Conservation (phyloP, 305 asterid species). For the Withania somnifera region DNA sequence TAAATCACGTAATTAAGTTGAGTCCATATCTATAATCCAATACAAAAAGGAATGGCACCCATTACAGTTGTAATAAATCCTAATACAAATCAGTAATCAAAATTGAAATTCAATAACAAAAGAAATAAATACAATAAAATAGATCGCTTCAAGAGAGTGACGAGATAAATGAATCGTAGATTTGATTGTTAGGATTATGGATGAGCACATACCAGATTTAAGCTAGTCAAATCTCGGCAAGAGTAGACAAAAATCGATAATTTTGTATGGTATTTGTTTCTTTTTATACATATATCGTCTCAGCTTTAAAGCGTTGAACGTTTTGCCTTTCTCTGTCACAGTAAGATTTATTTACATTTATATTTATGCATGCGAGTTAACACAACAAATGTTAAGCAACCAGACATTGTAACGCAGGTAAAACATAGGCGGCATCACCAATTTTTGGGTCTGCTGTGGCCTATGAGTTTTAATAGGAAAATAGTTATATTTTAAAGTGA, state of each 20-base stretch:
- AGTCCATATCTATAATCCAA: constrained; percentile 12
- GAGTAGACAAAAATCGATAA: constrained; percentile 13
- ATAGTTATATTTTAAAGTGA: too few relatives aligned
- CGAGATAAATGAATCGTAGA: constrained; percentile 7
- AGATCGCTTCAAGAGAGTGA: constrained; percentile 10
- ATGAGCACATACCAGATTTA: constrained; percentile 42
- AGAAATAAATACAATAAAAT: constrained; percentile 15
- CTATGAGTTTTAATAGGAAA: too few relatives aligned
- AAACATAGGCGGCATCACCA: too few relatives aligned
- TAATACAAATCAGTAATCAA: constrained; percentile 11
- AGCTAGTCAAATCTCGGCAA: constrained; percentile 44
- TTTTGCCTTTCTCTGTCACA: neutral
- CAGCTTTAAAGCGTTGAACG: neutral
- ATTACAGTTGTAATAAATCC: constrained; percentile 15
- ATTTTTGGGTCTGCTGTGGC: too few relatives aligned
- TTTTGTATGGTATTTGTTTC: too few relatives aligned
- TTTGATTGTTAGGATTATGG: constrained; percentile 6
- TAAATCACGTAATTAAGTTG: neutral
- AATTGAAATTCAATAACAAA: constrained; percentile 13
- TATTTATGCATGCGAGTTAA: neutral
- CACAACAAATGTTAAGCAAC: neutral
- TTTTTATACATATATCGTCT: too few relatives aligned
- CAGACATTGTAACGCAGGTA: neutral
- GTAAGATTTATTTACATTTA: too few relatives aligned
- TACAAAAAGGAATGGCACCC: neutral